phyloP scores from a whole-genome alignment of 768 basidiomycete genomes.

The Boletus barrowsii region DNA sequence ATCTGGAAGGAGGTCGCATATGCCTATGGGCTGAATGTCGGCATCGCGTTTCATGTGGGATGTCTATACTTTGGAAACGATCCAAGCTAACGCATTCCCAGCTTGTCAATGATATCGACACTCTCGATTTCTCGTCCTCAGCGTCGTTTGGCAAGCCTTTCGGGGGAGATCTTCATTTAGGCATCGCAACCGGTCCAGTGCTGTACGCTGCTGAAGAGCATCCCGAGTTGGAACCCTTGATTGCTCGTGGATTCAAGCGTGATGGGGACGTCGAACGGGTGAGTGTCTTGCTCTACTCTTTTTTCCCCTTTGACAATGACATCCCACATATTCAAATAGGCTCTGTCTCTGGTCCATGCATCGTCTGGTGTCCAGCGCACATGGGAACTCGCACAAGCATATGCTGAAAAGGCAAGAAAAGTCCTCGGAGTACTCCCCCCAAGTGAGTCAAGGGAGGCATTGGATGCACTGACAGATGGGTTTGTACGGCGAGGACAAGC shows the following conservation, averaged over 20 bases:
- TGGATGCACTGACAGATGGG: slow-evolving; percentile 67
- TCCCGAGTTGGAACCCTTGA: slow-evolving; percentile 70
- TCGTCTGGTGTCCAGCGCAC: slow-evolving; percentile 81
- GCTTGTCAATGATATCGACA: slow-evolving; percentile 85
- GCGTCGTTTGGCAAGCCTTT: slow-evolving; percentile 80
- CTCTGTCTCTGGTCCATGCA: slow-evolving; percentile 50
- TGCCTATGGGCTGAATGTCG: slow-evolving; percentile 26
- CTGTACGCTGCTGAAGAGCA: slow-evolving; percentile 86
- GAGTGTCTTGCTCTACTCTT: slow-evolving; percentile 21
- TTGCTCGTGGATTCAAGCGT: slow-evolving; percentile 71
- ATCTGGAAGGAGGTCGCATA: slow-evolving; percentile 88
- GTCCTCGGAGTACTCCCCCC: slow-evolving; percentile 70
- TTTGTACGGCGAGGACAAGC: slow-evolving; percentile 51
- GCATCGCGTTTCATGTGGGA: no score
- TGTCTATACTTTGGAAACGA: neutral
- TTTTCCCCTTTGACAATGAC: neutral
- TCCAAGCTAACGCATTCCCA: slow-evolving; percentile 28
- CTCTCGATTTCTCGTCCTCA: slow-evolving; percentile 83
- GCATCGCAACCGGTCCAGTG: slow-evolving; percentile 82
- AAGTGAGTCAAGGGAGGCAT: slow-evolving; percentile 73
- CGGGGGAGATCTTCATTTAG: slow-evolving; percentile 78
- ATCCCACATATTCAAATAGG: slow-evolving; percentile 39
- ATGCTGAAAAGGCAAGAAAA: slow-evolving; percentile 75
- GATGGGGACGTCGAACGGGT: slow-evolving; percentile 82
- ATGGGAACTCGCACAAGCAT: slow-evolving; percentile 65